These are phyloP conservation scores for Trichoderma harzianum DNA, from an alignment of 2,329 filamentous ascomycete species.

Conservation along the genomic window DNA sequence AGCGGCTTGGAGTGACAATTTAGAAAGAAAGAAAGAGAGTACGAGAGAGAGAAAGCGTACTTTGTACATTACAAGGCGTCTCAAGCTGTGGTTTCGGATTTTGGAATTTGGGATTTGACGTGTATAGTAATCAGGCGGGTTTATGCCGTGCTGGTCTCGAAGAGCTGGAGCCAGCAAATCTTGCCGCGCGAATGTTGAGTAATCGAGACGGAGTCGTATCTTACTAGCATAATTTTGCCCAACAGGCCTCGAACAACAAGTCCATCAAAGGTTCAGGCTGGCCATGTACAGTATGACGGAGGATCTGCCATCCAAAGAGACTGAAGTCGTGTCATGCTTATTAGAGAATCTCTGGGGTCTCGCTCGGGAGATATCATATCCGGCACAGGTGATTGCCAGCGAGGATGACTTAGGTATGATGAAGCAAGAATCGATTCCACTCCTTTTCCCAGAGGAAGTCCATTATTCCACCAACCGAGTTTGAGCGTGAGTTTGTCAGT, in stretches of 20 bases:
- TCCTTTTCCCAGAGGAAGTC: not conserved
- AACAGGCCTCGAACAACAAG: not conserved
- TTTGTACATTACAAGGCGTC: not conserved
- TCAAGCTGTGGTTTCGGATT: not conserved
- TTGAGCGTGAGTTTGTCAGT: not conserved
- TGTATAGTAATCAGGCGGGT: conserved; percentile 1
- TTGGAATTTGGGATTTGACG: not conserved
- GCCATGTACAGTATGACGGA: not conserved
- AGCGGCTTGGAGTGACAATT: not conserved
- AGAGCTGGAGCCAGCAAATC: not conserved
- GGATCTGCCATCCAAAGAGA: not conserved
- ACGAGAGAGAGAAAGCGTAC: not conserved
- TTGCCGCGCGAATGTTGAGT: not conserved
- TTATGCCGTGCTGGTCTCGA: not conserved
- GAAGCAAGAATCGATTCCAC: not conserved
- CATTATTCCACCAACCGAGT: not conserved
- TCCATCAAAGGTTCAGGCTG: not conserved
- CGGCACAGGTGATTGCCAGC: not conserved
- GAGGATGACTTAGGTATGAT: not conserved
- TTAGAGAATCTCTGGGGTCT: not conserved
- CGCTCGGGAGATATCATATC: not conserved
- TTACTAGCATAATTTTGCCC: not conserved
- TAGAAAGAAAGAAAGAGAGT: not conserved
- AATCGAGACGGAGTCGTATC: not conserved
- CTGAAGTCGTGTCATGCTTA: not conserved